A percentile compares a stretch with the other conserved stretches of the same genome.
Conservation (phyloP, 306 rosid genomes). For the Astragalus glycyphyllos region DNA sequence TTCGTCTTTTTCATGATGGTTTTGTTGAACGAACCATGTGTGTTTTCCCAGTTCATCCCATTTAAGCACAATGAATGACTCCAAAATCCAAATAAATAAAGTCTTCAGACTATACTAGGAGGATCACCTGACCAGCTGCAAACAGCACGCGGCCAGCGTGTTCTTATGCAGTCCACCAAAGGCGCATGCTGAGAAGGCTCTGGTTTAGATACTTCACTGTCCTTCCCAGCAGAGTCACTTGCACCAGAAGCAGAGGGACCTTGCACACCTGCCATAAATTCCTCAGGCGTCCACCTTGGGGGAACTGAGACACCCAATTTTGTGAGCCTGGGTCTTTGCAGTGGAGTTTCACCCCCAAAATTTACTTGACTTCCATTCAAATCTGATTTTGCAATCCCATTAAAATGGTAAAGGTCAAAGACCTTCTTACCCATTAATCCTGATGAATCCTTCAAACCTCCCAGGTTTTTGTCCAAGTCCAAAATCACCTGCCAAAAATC, state of each 20-base stretch:
- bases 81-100: too few species aligned
- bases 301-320: slow-evolving; percentile 93
- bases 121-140: slow-evolving; percentile 93
- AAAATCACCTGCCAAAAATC: slow-evolving; percentile 97
- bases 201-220: slow-evolving; percentile 70
- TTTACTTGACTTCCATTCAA: slow-evolving; percentile 71
- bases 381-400: slow-evolving; percentile 97
- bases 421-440: slow-evolving; percentile 97
- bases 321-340: slow-evolving; percentile 89
- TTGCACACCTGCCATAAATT: slow-evolving; percentile 83
- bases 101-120: slow-evolving; percentile 87
- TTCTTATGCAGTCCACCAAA: slow-evolving; percentile 91
- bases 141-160: slow-evolving; percentile 91
- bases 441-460: slow-evolving; percentile 94
- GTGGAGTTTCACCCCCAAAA: slow-evolving; percentile 74
- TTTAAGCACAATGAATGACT: slow-evolving; percentile 25
- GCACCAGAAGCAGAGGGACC: slow-evolving; percentile 63
- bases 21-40: slow-evolving; percentile 34
- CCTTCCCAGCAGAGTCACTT: slow-evolving; percentile 62
- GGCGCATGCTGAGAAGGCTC: slow-evolving; percentile 94
- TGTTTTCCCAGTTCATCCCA: slow-evolving; percentile 34
- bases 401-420: slow-evolving; percentile 90
- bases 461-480: slow-evolving; percentile 82
- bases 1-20: slow-evolving; percentile 32
- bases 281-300: slow-evolving; percentile 98